Evolutionary conservation across 140 eudicot species (phyloP).

Genomic region (Anethum foeniculum): DNA sequence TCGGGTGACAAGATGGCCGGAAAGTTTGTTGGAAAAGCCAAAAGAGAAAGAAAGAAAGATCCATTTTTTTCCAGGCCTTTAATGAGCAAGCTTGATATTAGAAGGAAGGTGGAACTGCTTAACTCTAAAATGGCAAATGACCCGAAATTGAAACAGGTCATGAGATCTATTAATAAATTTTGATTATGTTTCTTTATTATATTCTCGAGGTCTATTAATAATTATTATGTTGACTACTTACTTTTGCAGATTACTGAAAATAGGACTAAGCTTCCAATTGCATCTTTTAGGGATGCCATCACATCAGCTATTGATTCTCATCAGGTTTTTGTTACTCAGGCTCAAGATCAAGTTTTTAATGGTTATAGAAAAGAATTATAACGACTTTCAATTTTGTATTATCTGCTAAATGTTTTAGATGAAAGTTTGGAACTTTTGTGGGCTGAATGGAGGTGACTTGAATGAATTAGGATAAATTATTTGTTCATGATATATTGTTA

Average conservation of each 20-base stretch:
- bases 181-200: neutral
- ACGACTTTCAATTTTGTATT: too few relatives aligned
- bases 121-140: slow-evolving; percentile 27
- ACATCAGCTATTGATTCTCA: slow-evolving; percentile 60
- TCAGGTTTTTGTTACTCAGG: slow-evolving; percentile 46
- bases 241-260: slow-evolving; percentile 47
- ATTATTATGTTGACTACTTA: neutral
- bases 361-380: neutral
- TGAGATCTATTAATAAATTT: neutral
- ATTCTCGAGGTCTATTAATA: neutral
- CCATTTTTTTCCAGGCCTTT: slow-evolving; percentile 45
- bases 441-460: slow-evolving; percentile 2
- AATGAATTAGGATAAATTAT: neutral
- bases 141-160: slow-evolving; percentile 54
- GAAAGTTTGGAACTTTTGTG: neutral
- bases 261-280: slow-evolving; percentile 86
- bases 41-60: slow-evolving; percentile 24
- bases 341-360: neutral
- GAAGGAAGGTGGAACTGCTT: slow-evolving; percentile 42
- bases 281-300: slow-evolving; percentile 58
- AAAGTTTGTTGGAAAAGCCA: slow-evolving; percentile 18
- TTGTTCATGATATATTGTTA: neutral
- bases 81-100: slow-evolving; percentile 43
- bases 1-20: slow-evolving; percentile 28
- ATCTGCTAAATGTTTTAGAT: neutral